Evolutionary conservation across 257 asterid genomes (phyloP), one percentile per base, ranked within the genome.

Genomic region (Solanum chiquidenum): DNA sequence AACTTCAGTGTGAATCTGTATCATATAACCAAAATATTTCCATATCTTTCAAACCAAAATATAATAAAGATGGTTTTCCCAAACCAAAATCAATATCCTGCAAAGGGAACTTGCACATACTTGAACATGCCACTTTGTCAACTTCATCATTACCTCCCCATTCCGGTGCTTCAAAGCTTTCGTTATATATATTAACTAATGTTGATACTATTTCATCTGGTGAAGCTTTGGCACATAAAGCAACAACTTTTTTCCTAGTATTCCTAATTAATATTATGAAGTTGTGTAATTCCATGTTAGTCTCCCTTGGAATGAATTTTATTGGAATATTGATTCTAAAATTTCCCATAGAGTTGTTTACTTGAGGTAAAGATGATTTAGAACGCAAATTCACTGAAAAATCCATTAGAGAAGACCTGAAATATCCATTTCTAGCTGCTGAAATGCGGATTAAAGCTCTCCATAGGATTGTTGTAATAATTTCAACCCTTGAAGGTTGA

Each of bases 81-180:
- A 82, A 87, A 34, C 87, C 89, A 84, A 82, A 82, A 83, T 82
- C 83, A 25, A 9, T n/a, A 27, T 66, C 87, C 7, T 73, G 84
- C 58, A 87, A 0, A 27, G 87, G 83, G 18, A 87, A 87, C 49
- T 71, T 80, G 73, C 89, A 31, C 9, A 71, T 0, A 68, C 89
- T 82, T 34, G 73, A 11, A 20, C 66, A 64, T 1, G 35, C 1
- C 3, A 77, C 33, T 12, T 27, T 5, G 34, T 55, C 73, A 9
- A 52, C 55, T 64, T 77, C 49, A 9, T 62, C 6, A 3, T 87
- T 68, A 10, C 46, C 44, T 7, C 69, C 25, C 44, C 76, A 23
- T 20, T 72, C 46, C 0, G 74, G 40, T 13, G 73, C 13, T 38
- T 0, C 4, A 68, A 11, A 4, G 0, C 46, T 82, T 82, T 44